Base-by-base conservation (phyloP, 1,139 yeast species). In the Candida mesenterica region DNA sequence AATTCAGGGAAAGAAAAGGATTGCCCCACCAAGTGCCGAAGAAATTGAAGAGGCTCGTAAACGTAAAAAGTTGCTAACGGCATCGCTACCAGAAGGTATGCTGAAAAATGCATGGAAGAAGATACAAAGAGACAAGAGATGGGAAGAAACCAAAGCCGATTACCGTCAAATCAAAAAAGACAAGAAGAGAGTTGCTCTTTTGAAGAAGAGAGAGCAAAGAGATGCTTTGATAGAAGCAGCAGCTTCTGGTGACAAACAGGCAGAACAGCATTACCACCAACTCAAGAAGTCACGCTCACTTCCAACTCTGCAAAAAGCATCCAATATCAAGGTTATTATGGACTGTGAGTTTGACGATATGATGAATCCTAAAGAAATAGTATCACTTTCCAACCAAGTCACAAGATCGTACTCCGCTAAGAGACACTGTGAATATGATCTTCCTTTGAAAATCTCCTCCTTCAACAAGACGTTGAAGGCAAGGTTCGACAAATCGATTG, bases 331-430 rank as follows among this genome's bases (percentile, higher is more conserved):
- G 4, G 71, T 90, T 24, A 64, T 89, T 14, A 57, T 92, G 46
- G 98, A 92, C 60, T 92, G 98, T 61, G 86, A 75, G 16, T 92
- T 92, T 57, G 98, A 92, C 53, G 89, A 86, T 29, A 59, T 85
- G 51, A 92, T 92, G 98, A 77, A 72, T 34, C 84, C 79, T 26
- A 81, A 72, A 55, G 97, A 92, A 53, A 75, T 85, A 31, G 77
- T 75, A 2, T 85, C 96, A 14, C 62, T 90, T 55, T 77, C 90
- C 8, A 77, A 80, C 42, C 98, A 92, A 60, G 72, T 92, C 33
- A 78, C 92, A 8, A 69, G 97, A 40, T 75, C 89, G 39, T 90
- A 92, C 59, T 77, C 95, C 6, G 82, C 83, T 16, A 87, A 84
- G 55, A 74, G 85, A 46, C 74, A 76, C 37, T 77, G 87, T 13